Evolutionary conservation across 2,329 filamentous ascomycete genomes (phyloP), one percentile per base, ranked within the genome.

Genomic region (Aspergillus pseudoterreus): DNA sequence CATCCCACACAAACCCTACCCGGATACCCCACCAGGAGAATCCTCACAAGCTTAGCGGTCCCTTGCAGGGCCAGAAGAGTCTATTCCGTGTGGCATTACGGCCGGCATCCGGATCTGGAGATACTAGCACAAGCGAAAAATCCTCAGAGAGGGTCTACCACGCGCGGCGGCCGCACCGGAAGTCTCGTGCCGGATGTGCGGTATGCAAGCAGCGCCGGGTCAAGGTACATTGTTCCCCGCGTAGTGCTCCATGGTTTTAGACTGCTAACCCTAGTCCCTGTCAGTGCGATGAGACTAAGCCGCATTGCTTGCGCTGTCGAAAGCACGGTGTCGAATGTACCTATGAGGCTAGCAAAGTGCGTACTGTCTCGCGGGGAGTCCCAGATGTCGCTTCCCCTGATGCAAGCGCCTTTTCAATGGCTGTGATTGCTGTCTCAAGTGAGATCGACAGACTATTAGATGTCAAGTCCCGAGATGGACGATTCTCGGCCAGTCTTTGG

Each of bases 211-310:
- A 61, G 21, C 62, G 69, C 21, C 57, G 63, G 55, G 63, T 71
- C 33, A 71, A 71, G 61, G 67, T 71, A 64, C 4, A 33, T 41
- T n/a, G 2, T 32, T 30, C 38, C 39, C 43, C 47, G 30, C 33
- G 24, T 10, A 38, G 2, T 10, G 4, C 6, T 36, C 14, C 15
- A 36, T 38, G 44, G 39, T 42, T 22, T 41, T 38, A 30, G 15
- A 24, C 11, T 15, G 19, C 45, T 41, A 10, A 39, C 21, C 15
- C 8, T 41, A 35, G 6, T 24, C 15, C 17, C 6, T 4, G 14
- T 2, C 43, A 71, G 68, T 71, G 68, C 35, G 67, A 71, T 48
- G 67, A 71, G 56, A 59, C 60, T 2, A 68, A 66, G 47, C 67
- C 67, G 4, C 47, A 57, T 44, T 71, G 68, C 46, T 30, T 60